These are phyloP conservation scores for Trichoderma gracile DNA, from an alignment of 2,329 filamentous ascomycete genomes.

Conservation along the genomic window DNA sequence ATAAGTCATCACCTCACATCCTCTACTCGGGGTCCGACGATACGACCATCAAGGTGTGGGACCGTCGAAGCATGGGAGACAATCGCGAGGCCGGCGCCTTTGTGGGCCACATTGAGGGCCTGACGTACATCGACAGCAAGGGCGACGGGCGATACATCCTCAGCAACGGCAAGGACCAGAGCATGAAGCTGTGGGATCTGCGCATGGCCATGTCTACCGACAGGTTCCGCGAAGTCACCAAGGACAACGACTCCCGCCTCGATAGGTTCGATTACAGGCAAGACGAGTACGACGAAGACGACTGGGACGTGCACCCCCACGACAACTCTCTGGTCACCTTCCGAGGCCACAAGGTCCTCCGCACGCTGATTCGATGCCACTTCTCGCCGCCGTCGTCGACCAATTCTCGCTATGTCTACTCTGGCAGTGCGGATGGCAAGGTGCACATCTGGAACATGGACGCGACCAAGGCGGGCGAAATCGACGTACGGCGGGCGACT, in stretches of 20 bases:
- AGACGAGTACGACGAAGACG: constrained; percentile 62
- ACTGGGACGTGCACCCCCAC: constrained; percentile 65
- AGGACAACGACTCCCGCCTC: constrained; percentile 52
- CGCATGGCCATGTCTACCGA: constrained; percentile 81
- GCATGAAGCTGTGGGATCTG: constrained; percentile 95
- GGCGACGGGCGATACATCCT: constrained; percentile 79
- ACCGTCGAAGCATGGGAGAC: constrained; percentile 87
- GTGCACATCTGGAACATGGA: constrained; percentile 94
- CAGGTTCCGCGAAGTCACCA: constrained; percentile 58
- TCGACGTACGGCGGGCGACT: constrained; percentile 76
- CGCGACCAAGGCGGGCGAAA: constrained; percentile 73
- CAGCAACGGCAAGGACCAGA: constrained; percentile 93
- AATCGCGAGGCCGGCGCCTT: constrained; percentile 68
- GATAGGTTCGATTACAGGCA: constrained; percentile 75
- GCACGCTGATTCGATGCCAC: constrained; percentile 91
- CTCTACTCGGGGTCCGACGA: constrained; percentile 96
- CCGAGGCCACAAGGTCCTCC: constrained; percentile 82
- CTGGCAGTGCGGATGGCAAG: constrained; percentile 83
- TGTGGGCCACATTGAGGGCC: constrained; percentile 64
- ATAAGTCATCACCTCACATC: constrained; percentile 85
- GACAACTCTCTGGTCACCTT: constrained; percentile 95
- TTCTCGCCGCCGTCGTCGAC: constrained; percentile 87
- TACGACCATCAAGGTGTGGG: constrained; percentile 93
- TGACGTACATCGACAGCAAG: constrained; percentile 71
- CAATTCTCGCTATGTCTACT: constrained; percentile 90